A percentile compares a stretch with the other conserved stretches of the same genome.
phyloP scores from a whole-genome alignment of 352 stramenopile species.

The Nothophytophthora sp. region DNA sequence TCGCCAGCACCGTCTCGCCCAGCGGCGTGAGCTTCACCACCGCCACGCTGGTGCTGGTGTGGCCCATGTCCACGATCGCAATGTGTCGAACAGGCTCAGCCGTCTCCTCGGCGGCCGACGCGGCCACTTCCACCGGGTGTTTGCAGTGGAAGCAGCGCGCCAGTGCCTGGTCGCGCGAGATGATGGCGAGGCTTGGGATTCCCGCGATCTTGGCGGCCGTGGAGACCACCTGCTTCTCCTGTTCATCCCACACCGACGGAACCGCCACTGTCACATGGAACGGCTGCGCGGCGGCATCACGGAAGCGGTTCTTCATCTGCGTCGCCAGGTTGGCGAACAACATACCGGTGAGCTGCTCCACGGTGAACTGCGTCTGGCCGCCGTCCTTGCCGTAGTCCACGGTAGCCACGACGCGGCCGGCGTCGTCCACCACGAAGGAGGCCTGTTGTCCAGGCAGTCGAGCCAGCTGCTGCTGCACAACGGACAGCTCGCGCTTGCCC shows the following conservation, averaged over 20 bases:
- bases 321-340: constrained; percentile 71
- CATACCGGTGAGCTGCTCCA: constrained; percentile 80
- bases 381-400: constrained; percentile 67
- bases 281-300: constrained; percentile 24
- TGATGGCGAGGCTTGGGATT: constrained; percentile 48
- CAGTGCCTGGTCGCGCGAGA: constrained; percentile 56
- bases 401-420: constrained; percentile 37
- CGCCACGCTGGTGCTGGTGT: constrained; percentile 73
- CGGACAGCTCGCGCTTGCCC: constrained; percentile 46
- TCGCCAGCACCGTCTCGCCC: constrained; percentile 59
- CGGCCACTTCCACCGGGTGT: constrained; percentile 54
- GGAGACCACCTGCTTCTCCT: constrained; percentile 49
- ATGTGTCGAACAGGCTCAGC: constrained; percentile 49
- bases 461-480: constrained; percentile 43
- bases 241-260: constrained; percentile 56
- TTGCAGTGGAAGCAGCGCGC: constrained; percentile 85
- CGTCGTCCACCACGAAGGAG: constrained; percentile 34
- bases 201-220: constrained; percentile 64
- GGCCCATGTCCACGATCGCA: constrained; percentile 89
- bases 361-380: constrained; percentile 50
- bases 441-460: constrained; percentile 52
- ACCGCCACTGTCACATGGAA: constrained; percentile 72
- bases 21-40: constrained; percentile 68
- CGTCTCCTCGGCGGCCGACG: constrained; percentile 12
- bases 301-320: constrained; percentile 64